Evolutionary conservation across 1,284 basidiomycete genomes (phyloP), one percentile per base, ranked within the genome.

Genomic region (Sanghuangporus weigelae): DNA sequence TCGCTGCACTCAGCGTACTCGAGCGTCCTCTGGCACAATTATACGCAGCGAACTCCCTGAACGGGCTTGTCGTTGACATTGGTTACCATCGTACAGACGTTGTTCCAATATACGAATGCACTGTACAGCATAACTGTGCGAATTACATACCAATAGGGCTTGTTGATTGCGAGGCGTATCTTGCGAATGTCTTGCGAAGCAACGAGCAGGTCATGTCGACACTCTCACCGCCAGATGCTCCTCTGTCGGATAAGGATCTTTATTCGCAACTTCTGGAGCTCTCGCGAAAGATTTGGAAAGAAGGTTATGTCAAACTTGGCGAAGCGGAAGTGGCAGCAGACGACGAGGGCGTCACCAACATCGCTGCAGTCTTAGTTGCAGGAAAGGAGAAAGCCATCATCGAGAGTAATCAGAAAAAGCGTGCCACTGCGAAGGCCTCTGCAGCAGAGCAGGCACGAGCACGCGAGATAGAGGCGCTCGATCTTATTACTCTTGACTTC

Each of bases 321-420:
- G 83, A 86, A 60, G 89, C 89, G 51, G 88, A 90, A 71, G 85
- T 83, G 0, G 83, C 79, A 65, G 76, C 72, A n/a, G 79, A 79
- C n/a, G 92, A 93, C 60, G 93, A 96, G 66, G 94, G 92, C 12
- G 80, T 93, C 42, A 93, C 88, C 16, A 89, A 93, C 71, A 91
- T 93, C 65, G 91, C 92, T 8, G 90, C 91, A 7, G 85, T 93
- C 53, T 79, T 93, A 56, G 87, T 91, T 39, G 89, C 89, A 8
- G 90, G 90, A 16, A 89, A 87, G 69, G 90, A 93, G 74, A 86
- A 89, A 69, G 89, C 89, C 0, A 84, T 92, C 42, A 90, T 94
- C 66, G 92, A 93, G 72, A 85, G 83, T 64, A 86, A 86, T 19
- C 87, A 89, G 77, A 91, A 89, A 75, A 90, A 88, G 70, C 87